Evolutionary conservation across 1,284 basidiomycete species (phyloP), one percentile per base, ranked within the genome.

Genomic region (Irpex lacteus): DNA sequence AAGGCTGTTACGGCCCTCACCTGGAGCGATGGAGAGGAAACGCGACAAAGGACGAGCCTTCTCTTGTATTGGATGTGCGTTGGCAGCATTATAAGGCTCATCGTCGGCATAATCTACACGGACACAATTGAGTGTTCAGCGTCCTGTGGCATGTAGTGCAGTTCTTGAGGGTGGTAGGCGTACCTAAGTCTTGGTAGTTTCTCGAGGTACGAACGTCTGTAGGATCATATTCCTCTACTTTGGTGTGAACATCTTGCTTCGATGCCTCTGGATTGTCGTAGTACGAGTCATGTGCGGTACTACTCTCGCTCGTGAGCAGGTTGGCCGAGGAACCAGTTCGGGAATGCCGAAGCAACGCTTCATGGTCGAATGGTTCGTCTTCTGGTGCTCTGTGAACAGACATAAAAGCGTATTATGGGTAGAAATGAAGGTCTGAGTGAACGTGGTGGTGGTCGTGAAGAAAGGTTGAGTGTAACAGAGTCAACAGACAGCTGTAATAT

Each of bases 101-200:
- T 63, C 62, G 40, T 89, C 88, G 32, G 82, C 81, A 69, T 87
- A 89, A 68, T 89, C 88, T 89, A 68, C 40, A 36, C 18, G 65
- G 4, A 36, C 59, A n/a, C 54, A 19, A 5, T 4, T 56, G 32
- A 3, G 56, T 56, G 18, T n/a, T 15, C 56, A 21, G 40, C 8
- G 40, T 15, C 15, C 11, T 52, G 11, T 19, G 18, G 2, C 26
- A 52, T 21, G 15, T 52, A 18, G 15, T 52, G 5, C 2, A 21
- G 18, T 21, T 18, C 50, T 21, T 19, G 11, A 18, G 50, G n/a
- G 21, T 52, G 15, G 11, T 52, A 21, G 6, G 67, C 81, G 55
- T 70, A 88, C 88, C 88, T 61, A 90, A 70, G 70, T 88, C 82
- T 66, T 86, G 77, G 68, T 82, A 87, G 49, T 72, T 75, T 19